A percentile compares a stretch with the other conserved stretches of the same genome.
phyloP scores from a whole-genome alignment of 345 rosid genomes.

The Nasturtium officinale region DNA sequence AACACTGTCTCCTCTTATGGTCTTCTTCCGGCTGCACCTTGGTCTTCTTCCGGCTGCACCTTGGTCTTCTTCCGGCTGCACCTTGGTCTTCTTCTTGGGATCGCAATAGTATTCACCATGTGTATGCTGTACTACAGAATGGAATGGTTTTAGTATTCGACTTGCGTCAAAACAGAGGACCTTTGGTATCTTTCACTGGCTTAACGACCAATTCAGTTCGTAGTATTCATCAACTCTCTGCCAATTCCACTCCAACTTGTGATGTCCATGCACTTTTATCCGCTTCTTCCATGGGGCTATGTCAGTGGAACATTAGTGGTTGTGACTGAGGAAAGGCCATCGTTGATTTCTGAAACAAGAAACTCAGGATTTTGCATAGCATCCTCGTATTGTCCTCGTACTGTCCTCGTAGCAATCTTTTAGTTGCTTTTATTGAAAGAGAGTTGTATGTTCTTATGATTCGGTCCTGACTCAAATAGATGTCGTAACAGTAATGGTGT shows the following conservation, averaged over 20 bases:
- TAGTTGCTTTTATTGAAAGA: conserved; percentile 71
- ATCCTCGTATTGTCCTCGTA: too few species aligned
- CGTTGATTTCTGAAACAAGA: conserved; percentile 53
- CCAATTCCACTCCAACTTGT: conserved; percentile 39
- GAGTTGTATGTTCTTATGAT: conserved; percentile 41
- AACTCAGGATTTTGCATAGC: conserved; percentile 76
- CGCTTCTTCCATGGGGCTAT: conserved; percentile 80
- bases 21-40: conserved; percentile 69
- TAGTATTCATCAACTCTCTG: conserved; percentile 57
- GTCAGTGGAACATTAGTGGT: conserved; percentile 65
- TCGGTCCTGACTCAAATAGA: conserved; percentile 48
- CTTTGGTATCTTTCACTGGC: conserved; percentile 59
- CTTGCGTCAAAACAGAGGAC: conserved; percentile 69
- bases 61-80: too few species aligned
- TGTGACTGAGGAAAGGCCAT: conserved; percentile 60
- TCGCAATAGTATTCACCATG: conserved; percentile 52
- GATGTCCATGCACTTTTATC: conserved; percentile 54
- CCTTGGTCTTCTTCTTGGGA: conserved; percentile 97
- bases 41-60: conserved; percentile 95
- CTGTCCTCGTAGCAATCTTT: conserved; percentile 52
- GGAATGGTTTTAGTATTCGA: conserved; percentile 76
- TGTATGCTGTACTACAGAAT: conserved; percentile 88
- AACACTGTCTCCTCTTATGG: conserved; percentile 59
- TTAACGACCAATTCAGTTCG: conserved; percentile 68
- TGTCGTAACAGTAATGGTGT: conserved; percentile 39